Conservation (phyloP, 305 asterid species). For the Caryopteris hybrid region DNA sequence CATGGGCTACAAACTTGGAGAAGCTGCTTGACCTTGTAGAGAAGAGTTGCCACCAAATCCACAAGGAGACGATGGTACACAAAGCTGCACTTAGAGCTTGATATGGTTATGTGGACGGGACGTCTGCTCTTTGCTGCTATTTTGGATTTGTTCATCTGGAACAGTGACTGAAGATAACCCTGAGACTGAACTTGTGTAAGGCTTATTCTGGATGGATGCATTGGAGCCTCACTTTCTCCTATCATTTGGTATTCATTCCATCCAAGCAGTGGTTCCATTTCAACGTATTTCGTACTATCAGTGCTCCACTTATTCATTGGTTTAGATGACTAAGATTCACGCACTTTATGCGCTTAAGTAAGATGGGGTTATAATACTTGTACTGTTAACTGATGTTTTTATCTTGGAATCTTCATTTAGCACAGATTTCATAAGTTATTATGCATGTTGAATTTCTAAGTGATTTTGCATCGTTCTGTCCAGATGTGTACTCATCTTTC, state of each 20-base stretch:
- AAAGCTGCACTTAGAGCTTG: conserved; percentile 69
- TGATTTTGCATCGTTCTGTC: background rate
- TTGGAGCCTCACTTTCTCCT: background rate
- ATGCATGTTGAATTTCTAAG: background rate
- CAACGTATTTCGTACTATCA: conserved; percentile 6
- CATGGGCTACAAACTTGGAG: conserved; percentile 89
- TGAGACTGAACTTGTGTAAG: background rate
- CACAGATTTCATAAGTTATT: background rate
- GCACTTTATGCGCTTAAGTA: conserved; percentile 3
- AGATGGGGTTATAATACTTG: conserved; percentile 12
- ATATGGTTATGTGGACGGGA: background rate
- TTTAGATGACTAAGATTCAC: conserved; percentile 12
- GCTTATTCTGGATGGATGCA: background rate
- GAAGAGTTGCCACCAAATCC: conserved; percentile 99
- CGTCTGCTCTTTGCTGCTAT: background rate
- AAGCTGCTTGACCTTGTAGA: conserved; percentile 96
- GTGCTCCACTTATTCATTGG: conserved; percentile 14
- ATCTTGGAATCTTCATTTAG: background rate
- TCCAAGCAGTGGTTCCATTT: background rate
- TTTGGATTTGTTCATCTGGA: background rate
- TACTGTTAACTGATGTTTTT: conserved; percentile 15
- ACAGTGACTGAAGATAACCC: background rate
- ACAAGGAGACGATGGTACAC: conserved; percentile 97
- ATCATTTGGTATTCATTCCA: background rate
- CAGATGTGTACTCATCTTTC: too few relatives aligned